A percentile compares a stretch with the other conserved stretches of the same genome.
These are phyloP conservation scores for Sequoia sempervirens DNA, from an alignment of 75 land plant genomes.

Conservation along the genomic window DNA sequence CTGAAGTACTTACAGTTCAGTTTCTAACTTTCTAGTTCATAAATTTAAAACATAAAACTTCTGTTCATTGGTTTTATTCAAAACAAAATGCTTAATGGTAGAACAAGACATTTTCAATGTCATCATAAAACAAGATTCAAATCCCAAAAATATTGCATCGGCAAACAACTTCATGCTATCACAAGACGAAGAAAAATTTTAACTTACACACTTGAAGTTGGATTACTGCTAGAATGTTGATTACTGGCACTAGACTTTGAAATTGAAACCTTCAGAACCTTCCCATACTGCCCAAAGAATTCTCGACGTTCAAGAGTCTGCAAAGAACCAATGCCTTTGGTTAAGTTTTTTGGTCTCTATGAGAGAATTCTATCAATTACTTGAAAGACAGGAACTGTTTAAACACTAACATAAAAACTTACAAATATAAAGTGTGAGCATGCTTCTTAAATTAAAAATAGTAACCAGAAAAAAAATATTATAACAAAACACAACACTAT, in stretches of 20 bases:
- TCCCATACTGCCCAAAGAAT: constrained; percentile 77
- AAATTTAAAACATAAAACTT: background rate
- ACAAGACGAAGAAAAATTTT: background rate
- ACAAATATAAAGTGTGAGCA: background rate
- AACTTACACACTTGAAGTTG: constrained; percentile 76
- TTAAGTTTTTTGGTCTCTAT: background rate
- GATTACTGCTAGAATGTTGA: constrained; percentile 50
- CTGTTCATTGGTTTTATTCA: background rate
- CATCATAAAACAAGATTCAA: background rate
- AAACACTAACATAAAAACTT: background rate
- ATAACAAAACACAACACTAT: background rate
- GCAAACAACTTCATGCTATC: background rate
- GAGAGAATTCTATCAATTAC: background rate
- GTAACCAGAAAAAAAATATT: background rate
- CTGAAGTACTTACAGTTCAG: background rate
- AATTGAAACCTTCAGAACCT: constrained; percentile 69
- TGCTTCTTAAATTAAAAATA: background rate
- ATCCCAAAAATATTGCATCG: background rate
- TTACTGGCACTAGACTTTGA: constrained; percentile 48
- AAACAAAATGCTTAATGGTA: background rate
- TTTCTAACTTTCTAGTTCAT: too few relatives aligned
- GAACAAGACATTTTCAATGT: background rate
- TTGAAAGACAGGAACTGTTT: background rate
- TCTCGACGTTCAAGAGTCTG: constrained; percentile 51
- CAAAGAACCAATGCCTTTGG: background rate